phyloP scores from a whole-genome alignment of 2,329 filamentous ascomycete species.

The Nigrospora osmanthi region DNA sequence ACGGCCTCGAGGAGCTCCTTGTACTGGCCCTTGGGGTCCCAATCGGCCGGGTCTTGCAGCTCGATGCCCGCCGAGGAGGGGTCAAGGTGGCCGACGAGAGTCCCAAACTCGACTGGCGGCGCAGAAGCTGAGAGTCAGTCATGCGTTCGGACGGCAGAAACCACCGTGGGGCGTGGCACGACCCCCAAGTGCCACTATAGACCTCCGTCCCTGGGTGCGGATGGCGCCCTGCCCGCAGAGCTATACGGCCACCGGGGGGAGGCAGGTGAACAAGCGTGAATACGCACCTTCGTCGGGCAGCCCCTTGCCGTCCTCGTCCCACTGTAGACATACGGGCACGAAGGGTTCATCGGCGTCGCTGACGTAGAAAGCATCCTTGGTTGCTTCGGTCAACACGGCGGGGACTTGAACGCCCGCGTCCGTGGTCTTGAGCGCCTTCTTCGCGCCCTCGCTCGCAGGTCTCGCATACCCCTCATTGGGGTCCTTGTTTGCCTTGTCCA shows the following conservation, averaged over 20 bases:
- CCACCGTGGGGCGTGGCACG: neutral
- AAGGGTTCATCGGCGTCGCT: conserved; percentile 86
- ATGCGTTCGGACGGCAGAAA: neutral
- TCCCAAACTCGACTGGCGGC: conserved; percentile 57
- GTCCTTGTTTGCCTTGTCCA: conserved; percentile 80
- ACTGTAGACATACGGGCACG: conserved; percentile 63
- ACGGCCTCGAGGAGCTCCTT: conserved; percentile 61
- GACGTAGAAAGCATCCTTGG: conserved; percentile 57
- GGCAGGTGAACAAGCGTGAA: neutral
- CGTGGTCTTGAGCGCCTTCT: conserved; percentile 39
- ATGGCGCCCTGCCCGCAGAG: no score
- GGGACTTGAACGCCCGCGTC: conserved; percentile 55
- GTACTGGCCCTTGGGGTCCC: conserved; percentile 69
- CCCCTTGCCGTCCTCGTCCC: conserved; percentile 39
- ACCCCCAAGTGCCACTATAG: no score
- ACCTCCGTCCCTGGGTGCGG: no score
- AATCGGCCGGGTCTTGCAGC: conserved; percentile 61
- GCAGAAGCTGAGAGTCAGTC: neutral
- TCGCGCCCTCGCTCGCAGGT: conserved; percentile 18
- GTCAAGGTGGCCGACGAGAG: conserved; percentile 52
- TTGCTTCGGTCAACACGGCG: conserved; percentile 39
- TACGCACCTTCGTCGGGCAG: conserved; percentile 55
- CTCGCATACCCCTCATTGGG: conserved; percentile 51
- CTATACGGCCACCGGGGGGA: neutral
- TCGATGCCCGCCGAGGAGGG: conserved; percentile 49